phyloP scores from a whole-genome alignment of 2,329 filamentous ascomycete species.

The Ampelomyces quisqualis region DNA sequence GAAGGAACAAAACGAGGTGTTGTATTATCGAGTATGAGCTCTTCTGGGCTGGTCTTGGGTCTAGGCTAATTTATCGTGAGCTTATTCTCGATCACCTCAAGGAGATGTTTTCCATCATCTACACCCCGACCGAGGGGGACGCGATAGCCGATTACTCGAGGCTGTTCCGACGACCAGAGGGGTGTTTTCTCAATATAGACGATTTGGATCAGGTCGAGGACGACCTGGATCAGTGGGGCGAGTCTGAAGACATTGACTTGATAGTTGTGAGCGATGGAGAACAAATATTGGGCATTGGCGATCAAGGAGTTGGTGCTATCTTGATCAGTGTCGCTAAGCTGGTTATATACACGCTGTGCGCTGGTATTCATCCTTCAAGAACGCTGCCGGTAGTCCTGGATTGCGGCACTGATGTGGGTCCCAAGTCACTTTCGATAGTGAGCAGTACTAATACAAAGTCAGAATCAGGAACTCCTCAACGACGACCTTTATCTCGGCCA shows the following conservation, averaged over 20 bases:
- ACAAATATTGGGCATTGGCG: slow-evolving; percentile 82
- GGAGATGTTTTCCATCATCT: slow-evolving; percentile 89
- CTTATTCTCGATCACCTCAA: slow-evolving; percentile 74
- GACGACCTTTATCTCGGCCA: slow-evolving; percentile 81
- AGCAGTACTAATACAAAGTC: slow-evolving; percentile 5
- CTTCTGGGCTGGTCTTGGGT: not conserved
- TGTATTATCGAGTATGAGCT: slow-evolving; percentile 68
- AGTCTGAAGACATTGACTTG: slow-evolving; percentile 75
- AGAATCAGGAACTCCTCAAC: slow-evolving; percentile 70
- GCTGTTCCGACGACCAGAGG: slow-evolving; percentile 74
- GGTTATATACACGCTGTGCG: slow-evolving; percentile 78
- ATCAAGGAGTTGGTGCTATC: slow-evolving; percentile 83
- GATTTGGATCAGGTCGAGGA: slow-evolving; percentile 66
- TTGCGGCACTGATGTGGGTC: slow-evolving; percentile 70
- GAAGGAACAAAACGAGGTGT: slow-evolving; percentile 80
- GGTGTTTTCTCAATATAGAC: slow-evolving; percentile 76
- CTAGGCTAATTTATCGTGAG: slow-evolving; percentile 41
- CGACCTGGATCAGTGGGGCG: slow-evolving; percentile 67
- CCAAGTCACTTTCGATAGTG: not conserved
- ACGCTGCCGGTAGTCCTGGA: slow-evolving; percentile 81
- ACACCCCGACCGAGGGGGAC: slow-evolving; percentile 86
- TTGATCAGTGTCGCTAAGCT: slow-evolving; percentile 84
- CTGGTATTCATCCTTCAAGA: slow-evolving; percentile 78
- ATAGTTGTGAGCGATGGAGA: slow-evolving; percentile 79
- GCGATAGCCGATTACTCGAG: slow-evolving; percentile 83